Evolutionary conservation across 225 moss, liverwort and hornwort genomes (phyloP), one percentile per base, ranked within the genome.

Genomic region (Pseudoscleropodium purum): DNA sequence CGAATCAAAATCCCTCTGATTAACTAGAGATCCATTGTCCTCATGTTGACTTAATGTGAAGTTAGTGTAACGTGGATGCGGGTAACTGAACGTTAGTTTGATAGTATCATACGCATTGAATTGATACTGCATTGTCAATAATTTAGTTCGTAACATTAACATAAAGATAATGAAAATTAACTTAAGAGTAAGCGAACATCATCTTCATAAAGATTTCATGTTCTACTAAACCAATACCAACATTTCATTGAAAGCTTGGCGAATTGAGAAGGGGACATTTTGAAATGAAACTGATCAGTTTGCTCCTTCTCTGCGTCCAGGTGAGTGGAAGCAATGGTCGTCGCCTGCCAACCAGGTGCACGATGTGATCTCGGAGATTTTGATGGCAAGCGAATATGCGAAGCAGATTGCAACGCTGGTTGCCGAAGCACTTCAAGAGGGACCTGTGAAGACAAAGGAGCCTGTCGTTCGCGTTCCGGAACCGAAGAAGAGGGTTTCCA

Each of bases 291-390:
- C 54, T 87, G 78, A 61, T 70, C 13, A 27, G 18, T 19, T 67
- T 26, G 43, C 23, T 43, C 21, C 86, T 25, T 54, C 27, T 81
- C 39, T 86, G 54, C 78, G 19, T 81, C 39, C 86, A 93, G 91
- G 88, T 88, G 91, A 90, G 56, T 95, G 94, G 94, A 93, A 84
- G 85, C 87, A 86, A 65, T 95, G 94, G 94, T 93, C 94, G 59
- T 93, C 94, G 5, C 90, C 94, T 51, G 94, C 94, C 47, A 95
- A 92, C 86, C 93, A 95, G 76, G 92, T 95, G 18, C 94, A 95
- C 88, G 93, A 95, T 47, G 94, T 95, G 63, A 91, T 95, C 78
- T 91, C 94, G 37, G 94, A 95, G 81, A 95, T 95, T 75, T 79
- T 93, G 79, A 90, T 95, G 86, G 94, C 94, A 6, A 95, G 94